These are phyloP conservation scores for Trichoderma semiorbis DNA, from an alignment of 2,329 filamentous ascomycete species.

Conservation along the genomic window DNA sequence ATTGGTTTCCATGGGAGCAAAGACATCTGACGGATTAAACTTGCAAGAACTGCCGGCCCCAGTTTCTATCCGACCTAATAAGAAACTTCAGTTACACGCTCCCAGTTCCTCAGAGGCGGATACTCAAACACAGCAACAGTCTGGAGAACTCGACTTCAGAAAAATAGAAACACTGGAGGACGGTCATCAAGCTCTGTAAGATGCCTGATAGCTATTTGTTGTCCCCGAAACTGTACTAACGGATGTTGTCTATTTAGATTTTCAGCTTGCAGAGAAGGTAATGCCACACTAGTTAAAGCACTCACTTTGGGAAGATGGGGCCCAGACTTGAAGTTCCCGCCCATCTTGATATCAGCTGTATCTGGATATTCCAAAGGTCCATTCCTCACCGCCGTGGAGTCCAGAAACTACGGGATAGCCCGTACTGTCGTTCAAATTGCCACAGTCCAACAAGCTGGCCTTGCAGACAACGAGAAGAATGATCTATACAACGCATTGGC, in stretches of 20 bases:
- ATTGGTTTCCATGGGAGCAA: not conserved
- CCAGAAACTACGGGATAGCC: not conserved
- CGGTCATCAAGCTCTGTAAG: not conserved
- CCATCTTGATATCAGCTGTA: not conserved
- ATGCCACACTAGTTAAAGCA: not conserved
- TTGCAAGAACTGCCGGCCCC: not conserved
- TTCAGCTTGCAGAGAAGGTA: not conserved
- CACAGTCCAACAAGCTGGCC: not conserved
- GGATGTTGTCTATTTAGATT: not conserved
- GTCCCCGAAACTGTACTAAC: not conserved
- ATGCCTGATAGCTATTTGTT: no score
- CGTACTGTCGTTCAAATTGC: not conserved
- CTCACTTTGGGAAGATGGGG: not conserved
- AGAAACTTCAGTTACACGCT: not conserved
- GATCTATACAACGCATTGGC: not conserved
- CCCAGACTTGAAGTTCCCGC: not conserved
- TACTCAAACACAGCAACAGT: not conserved
- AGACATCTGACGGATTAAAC: not conserved
- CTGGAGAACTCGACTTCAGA: not conserved
- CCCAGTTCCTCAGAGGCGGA: not conserved
- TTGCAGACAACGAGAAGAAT: not conserved
- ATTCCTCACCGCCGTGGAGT: not conserved
- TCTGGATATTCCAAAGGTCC: not conserved
- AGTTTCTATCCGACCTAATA: not conserved
- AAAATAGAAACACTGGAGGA: not conserved